These are phyloP conservation scores for Wickerhamia fluorescens DNA, from an alignment of 805 yeast genomes.

Conservation along the genomic window DNA sequence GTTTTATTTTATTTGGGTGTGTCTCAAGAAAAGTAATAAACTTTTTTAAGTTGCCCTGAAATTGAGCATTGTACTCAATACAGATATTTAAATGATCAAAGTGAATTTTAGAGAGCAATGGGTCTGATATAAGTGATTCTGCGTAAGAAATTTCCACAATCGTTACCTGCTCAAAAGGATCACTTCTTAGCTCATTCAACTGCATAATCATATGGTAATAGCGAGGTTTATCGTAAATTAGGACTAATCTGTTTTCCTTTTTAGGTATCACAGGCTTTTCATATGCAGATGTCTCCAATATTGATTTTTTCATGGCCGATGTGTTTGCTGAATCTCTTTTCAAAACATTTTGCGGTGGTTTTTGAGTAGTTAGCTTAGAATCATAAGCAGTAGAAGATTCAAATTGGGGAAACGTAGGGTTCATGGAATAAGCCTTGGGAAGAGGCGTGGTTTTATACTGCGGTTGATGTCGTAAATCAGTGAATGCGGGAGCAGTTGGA, in stretches of 20 bases:
- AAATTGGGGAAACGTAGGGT: no score
- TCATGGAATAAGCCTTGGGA: no score
- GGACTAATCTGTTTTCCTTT: constrained; percentile 10
- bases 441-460: no score
- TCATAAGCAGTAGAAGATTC: no score
- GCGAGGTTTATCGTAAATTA: constrained; percentile 21
- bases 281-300: no score
- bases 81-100: constrained; percentile 21
- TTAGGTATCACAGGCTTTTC: background rate
- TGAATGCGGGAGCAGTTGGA: no score
- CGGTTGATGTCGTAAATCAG: no score
- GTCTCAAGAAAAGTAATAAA: constrained; percentile 15
- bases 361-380: no score
- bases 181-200: constrained; percentile 14
- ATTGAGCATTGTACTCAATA: constrained; percentile 25
- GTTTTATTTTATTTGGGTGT: constrained; percentile 10
- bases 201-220: constrained; percentile 21
- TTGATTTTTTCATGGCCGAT: no score
- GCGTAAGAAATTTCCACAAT: constrained; percentile 14
- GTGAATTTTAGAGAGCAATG: constrained; percentile 6
- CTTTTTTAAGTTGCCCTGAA: constrained; percentile 16
- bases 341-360: no score
- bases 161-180: constrained; percentile 11
- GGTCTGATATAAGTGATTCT: constrained; percentile 8
- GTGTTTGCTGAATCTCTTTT: no score